Base-by-base conservation (phyloP, 2,329 filamentous ascomycete species). In the Neonectria coccinea region DNA sequence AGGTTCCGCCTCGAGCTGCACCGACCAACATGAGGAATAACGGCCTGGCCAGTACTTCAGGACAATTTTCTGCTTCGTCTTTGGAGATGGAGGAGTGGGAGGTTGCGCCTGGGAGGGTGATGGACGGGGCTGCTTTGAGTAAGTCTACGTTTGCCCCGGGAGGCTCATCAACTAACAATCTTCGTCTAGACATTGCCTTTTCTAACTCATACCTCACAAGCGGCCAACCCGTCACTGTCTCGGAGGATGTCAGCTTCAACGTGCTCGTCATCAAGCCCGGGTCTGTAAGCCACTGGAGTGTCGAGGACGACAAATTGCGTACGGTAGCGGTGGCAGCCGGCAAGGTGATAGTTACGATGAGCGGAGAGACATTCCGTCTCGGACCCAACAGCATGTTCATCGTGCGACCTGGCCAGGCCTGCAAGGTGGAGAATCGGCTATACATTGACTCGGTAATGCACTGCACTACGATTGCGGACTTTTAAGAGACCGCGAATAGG, bases 361-460 rank as follows among this genome's bases (percentile, higher is more conserved):
- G 70, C 2, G 75, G 74, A 3, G 68, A 77, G n/a, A 71, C 76
- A 5, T 81, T 85, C 44, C 66, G 72, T 0, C 70, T 85, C 3
- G 84, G 84, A 0, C 75, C 78, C 1, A 78, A 82, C 56, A 82
- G 84, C 27, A 75, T 82, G 68, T 83, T 86, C 65, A 75, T 78
- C 53, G 75, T 86, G 41, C 75, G 72, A 22, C 77, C 81, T 0
- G 80, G 81, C 0, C 74, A 73, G 55, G 57, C 59, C 1, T 83
- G 81, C 66, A 74, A 71, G 18, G 78, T 81, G 5, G 74, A 78
- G 61, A 86, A 86, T 64, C 73, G 75, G 33, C 70, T 81, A 0
- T 85, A 86, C 62, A 45, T 79, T 3, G 81, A 85, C 60, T 79
- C 81, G 0, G 75, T 79, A 18, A 64, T 86, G 44, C 81, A 84